phyloP scores from a whole-genome alignment of 208 protist genomes.

The Naegleria fowleri region DNA sequence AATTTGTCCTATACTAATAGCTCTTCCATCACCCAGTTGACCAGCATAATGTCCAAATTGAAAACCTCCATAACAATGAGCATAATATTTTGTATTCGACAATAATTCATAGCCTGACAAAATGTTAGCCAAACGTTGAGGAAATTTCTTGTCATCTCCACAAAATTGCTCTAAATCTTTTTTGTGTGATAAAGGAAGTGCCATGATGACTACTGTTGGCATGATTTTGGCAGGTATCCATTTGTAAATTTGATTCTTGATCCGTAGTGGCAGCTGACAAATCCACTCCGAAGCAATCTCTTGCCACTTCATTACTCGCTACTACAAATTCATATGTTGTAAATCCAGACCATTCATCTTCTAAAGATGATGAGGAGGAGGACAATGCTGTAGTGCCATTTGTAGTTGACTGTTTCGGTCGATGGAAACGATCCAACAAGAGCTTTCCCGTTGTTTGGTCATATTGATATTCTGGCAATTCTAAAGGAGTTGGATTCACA shows the following conservation, averaged over 20 bases:
- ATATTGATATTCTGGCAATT: background rate
- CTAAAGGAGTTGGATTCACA: background rate
- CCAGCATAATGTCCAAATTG: slow-evolving; percentile 55
- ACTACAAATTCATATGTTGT: background rate
- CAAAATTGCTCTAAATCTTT: background rate
- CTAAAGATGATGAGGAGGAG: background rate
- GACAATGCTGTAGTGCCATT: background rate
- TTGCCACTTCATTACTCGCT: background rate
- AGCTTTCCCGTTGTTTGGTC: background rate
- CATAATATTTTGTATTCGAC: background rate
- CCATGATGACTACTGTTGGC: background rate
- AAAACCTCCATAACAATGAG: slow-evolving; percentile 31
- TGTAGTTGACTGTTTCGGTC: background rate
- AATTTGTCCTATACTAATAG: slow-evolving; percentile 52
- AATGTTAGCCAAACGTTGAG: background rate
- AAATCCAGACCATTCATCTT: background rate
- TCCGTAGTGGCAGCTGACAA: background rate
- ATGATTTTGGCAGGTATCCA: too few species aligned
- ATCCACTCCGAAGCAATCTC: background rate
- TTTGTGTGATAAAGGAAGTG: too few species aligned
- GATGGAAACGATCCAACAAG: background rate
- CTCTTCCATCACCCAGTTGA: slow-evolving; percentile 59
- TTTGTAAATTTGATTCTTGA: too few species aligned
- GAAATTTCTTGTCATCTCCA: background rate
- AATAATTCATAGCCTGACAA: background rate